These are phyloP conservation scores for Euryodendron excelsum DNA, from an alignment of 148 eudicot genomes.

Conservation along the genomic window DNA sequence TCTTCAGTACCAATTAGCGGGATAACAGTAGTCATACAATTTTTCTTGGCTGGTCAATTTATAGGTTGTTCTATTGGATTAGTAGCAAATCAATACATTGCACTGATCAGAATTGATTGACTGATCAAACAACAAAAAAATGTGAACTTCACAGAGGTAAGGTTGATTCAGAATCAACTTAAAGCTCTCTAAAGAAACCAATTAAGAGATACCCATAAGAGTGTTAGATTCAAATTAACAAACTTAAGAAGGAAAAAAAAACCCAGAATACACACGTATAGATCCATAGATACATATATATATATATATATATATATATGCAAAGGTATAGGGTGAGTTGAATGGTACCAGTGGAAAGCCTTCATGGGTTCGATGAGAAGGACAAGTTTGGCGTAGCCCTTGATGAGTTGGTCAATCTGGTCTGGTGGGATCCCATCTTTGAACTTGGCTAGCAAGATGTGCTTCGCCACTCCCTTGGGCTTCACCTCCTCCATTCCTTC, in stretches of 20 bases:
- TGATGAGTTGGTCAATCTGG: conserved; percentile 53
- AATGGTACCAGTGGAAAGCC: conserved; percentile 60
- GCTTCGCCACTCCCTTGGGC: conserved; percentile 56
- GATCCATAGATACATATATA: background rate
- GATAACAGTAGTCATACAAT: background rate
- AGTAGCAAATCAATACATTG: background rate
- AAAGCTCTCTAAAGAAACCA: background rate
- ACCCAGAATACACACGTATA: no score
- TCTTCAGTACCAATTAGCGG: no score
- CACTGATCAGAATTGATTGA: no score
- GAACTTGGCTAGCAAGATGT: conserved; percentile 60
- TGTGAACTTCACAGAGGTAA: no score
- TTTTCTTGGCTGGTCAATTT: background rate
- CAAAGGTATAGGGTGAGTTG: background rate
- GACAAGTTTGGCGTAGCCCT: conserved; percentile 63
- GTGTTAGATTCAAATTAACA: no score
- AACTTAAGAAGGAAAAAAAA: no score
- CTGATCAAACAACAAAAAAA: background rate
- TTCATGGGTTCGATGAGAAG: conserved; percentile 66
- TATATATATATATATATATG: no score
- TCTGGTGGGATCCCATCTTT: conserved; percentile 47
- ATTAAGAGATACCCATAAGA: no score
- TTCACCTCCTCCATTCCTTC: conserved; percentile 30
- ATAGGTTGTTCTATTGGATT: no score
- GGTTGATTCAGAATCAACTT: background rate